These are phyloP conservation scores for Nemania serpens DNA, from an alignment of 2,329 filamentous ascomycete genomes.

Conservation along the genomic window DNA sequence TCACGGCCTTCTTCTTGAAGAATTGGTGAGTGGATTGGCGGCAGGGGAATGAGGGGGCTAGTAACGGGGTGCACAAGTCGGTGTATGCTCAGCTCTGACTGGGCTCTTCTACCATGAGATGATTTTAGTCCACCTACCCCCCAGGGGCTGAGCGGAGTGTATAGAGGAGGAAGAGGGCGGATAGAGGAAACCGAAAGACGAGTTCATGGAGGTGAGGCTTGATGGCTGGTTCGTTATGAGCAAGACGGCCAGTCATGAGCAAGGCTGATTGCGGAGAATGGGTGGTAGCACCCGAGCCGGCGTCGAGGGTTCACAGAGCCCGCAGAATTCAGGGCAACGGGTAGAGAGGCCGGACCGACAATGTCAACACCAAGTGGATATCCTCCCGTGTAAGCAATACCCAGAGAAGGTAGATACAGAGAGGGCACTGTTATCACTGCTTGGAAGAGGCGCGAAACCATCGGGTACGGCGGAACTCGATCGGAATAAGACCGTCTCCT, in stretches of 20 bases:
- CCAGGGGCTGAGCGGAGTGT: neutral
- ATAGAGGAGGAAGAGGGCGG: neutral
- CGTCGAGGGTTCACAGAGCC: constrained; percentile 6
- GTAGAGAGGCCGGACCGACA: no score
- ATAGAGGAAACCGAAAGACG: neutral
- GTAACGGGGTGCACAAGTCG: constrained; percentile 14
- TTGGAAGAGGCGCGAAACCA: neutral
- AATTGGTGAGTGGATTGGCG: constrained; percentile 5
- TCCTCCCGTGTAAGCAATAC: neutral
- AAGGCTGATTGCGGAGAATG: constrained; percentile 17
- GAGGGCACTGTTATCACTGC: constrained; percentile 1
- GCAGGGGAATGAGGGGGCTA: constrained; percentile 16
- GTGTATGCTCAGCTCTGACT: constrained; percentile 19
- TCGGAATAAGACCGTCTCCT: constrained; percentile 7
- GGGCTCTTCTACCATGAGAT: constrained; percentile 6
- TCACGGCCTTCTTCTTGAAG: constrained; percentile 10
- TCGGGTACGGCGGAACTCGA: constrained; percentile 10
- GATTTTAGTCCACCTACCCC: neutral
- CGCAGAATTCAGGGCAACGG: no score
- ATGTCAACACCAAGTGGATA: neutral
- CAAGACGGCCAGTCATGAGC: neutral
- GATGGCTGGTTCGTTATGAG: neutral
- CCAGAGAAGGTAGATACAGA: neutral
- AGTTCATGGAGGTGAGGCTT: constrained; percentile 15
- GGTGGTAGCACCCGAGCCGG: constrained; percentile 8